Percentiles rank a stretch among this genome's conserved stretches.
Evolutionary conservation across 2,329 filamentous ascomycete genomes (phyloP).

Genomic region (Graphiopsis chlorocephala): DNA sequence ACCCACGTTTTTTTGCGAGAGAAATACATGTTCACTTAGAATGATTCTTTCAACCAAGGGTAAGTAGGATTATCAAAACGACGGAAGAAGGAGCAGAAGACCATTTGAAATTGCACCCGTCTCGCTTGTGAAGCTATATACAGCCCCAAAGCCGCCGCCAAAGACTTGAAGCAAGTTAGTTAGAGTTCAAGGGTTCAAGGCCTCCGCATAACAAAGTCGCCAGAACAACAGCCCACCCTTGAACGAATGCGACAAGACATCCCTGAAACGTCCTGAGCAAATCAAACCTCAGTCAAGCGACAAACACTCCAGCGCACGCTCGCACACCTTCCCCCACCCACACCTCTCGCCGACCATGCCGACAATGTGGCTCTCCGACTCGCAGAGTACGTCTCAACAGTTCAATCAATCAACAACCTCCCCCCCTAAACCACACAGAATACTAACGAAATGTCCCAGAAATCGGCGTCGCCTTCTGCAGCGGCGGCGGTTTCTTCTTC

Average conservation of each 20-base stretch:
- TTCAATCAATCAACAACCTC: conserved; percentile 15
- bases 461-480: conserved; percentile 96
- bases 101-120: too few species aligned
- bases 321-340: not conserved
- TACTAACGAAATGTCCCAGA: too few species aligned
- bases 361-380: conserved; percentile 93
- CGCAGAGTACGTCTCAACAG: conserved; percentile 85
- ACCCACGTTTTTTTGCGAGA: too few species aligned
- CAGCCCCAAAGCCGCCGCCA: not conserved
- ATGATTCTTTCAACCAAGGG: too few species aligned
- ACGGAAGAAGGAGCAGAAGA: too few species aligned
- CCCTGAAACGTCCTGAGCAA: not conserved
- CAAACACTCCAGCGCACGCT: not conserved
- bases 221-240: not conserved
- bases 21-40: too few species aligned
- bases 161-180: too few species aligned
- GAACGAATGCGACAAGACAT: not conserved
- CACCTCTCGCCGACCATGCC: conserved; percentile 57
- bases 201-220: not conserved
- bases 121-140: too few species aligned
- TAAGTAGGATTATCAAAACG: too few species aligned
- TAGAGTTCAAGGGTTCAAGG: not conserved
- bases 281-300: not conserved
- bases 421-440: conserved; percentile 7
- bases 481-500: conserved; percentile 91